Evolutionary conservation across 495 filamentous ascomycete genomes (phyloP), one percentile per base, ranked within the genome.

Genomic region (Chaetomidium leptoderma): DNA sequence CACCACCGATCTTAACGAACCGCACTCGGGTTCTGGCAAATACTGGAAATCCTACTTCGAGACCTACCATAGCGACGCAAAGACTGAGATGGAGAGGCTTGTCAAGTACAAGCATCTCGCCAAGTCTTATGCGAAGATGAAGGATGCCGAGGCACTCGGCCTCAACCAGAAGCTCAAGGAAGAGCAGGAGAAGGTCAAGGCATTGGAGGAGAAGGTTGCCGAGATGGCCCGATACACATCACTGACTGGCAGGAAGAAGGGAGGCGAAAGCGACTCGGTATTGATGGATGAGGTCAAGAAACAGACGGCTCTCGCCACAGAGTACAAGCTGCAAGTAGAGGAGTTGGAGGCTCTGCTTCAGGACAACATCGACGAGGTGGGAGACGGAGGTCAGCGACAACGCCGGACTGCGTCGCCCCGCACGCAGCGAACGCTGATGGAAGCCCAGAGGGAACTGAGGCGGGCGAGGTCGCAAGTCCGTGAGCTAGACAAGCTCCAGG

Each of bases 11-110:
- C 73, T 95, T 50, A 83, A 86, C 49, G 83, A 88, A 43, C 91
- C 93, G 5, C 83, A 84, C 39, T 95, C 91, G 2, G 82, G 86
- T 61, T 95, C 91, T 2, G 92, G 91, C 3, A 86, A 86, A 67
- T 96, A 92, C 71, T 98, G 93, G 93, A 97, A 97, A 69, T 80
- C 83, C 10, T 85, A 95, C 68, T 95, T 88, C 64, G 86, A 95
- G 56, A 83, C 79, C 55, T 92, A 97, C 66, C 85, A 92, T 46
- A 77, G 80, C 32, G 86, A 87, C 43, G 92, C 91, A n/a, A 81
- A 86, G 65, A 74, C 78, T 11, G 88, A 92, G 66, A 88, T 92
- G 70, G 85, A 86, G 66, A 87, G 82, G 57, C 80, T 93, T 55
- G 79, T 90, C 43, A 86, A 86, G 63, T 89, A 91, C 71, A 89